phyloP scores from a whole-genome alignment of 805 yeast genomes.

The Wickerhamiella azyma region DNA sequence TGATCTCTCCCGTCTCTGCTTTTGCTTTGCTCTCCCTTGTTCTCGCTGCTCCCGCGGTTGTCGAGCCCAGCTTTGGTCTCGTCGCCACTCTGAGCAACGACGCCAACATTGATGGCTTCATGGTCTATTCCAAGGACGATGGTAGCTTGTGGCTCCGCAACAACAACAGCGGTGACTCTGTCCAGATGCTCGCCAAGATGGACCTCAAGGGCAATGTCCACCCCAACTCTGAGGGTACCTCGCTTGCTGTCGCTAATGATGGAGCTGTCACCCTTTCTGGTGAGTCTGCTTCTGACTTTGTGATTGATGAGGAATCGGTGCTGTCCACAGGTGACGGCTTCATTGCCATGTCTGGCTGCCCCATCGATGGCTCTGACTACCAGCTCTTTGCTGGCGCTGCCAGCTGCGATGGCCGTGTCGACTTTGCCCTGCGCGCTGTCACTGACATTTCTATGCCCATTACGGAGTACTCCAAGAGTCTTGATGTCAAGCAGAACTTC shows the following conservation, averaged over 20 bases:
- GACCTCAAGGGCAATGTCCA: constrained; percentile 5
- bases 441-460: not conserved
- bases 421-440: constrained; percentile 4
- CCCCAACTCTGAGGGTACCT: not conserved
- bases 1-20: constrained; percentile 6
- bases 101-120: not conserved
- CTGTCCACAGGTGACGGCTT: not conserved
- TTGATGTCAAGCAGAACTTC: constrained; percentile 5
- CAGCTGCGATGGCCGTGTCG: constrained; percentile 1
- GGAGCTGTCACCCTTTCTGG: not conserved
- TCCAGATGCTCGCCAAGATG: constrained; percentile 10
- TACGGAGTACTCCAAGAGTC: not conserved
- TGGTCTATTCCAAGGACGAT: constrained; percentile 10
- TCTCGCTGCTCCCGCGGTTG: constrained; percentile 14
- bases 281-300: not conserved
- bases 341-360: constrained; percentile 7
- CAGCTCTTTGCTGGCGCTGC: constrained; percentile 3
- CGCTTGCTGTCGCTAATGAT: constrained; percentile 2
- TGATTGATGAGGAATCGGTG: constrained; percentile 1
- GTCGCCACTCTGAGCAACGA: constrained; percentile 1
- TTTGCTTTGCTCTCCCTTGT: constrained; percentile 15
- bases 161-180: not conserved
- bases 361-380: not conserved
- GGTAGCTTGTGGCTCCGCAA: constrained; percentile 13
- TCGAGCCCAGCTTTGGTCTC: constrained; percentile 8